phyloP scores from a whole-genome alignment of 1,139 yeast genomes.

The Yamadazyma membranifaciens region DNA sequence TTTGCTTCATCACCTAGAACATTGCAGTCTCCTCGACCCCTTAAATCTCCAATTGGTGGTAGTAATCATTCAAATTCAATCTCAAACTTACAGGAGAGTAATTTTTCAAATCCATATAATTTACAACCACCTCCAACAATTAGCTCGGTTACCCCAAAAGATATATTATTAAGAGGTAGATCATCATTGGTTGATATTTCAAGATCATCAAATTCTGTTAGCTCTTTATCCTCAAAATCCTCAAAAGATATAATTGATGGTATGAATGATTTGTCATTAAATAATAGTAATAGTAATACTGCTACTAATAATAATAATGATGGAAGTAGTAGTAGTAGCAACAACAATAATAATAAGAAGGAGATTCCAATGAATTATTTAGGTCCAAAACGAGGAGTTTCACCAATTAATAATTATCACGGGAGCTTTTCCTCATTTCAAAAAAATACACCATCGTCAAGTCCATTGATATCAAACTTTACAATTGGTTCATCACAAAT shows the following conservation, averaged over 20 bases:
- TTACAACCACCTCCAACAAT: conserved; percentile 13
- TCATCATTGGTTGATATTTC: conserved; percentile 18
- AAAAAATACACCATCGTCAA: conserved; percentile 51
- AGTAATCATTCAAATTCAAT: not conserved
- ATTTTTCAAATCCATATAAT: conserved; percentile 7
- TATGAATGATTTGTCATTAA: conserved; percentile 21
- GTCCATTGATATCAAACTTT: conserved; percentile 30
- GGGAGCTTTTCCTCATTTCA: conserved; percentile 54
- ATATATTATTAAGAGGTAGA: conserved; percentile 34
- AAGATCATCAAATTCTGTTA: conserved; percentile 18
- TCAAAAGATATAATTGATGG: conserved; percentile 27
- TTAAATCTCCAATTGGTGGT: not conserved
- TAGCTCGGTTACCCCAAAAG: conserved; percentile 38
- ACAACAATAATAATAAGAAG: too few relatives aligned
- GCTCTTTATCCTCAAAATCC: conserved; percentile 20
- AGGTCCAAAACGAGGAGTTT: conserved; percentile 48
- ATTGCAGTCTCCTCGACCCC: not conserved
- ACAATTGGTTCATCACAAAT: not conserved
- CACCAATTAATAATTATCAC: conserved; percentile 33
- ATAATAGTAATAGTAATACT: too few relatives aligned
- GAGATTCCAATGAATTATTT: too few relatives aligned
- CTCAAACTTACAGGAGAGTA: not conserved
- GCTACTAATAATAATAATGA: too few relatives aligned
- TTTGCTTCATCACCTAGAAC: conserved; percentile 1
- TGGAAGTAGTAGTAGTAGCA: not conserved